Conservation (phyloP, 2,329 filamentous ascomycete species). For the Aureobasidium sp. region DNA sequence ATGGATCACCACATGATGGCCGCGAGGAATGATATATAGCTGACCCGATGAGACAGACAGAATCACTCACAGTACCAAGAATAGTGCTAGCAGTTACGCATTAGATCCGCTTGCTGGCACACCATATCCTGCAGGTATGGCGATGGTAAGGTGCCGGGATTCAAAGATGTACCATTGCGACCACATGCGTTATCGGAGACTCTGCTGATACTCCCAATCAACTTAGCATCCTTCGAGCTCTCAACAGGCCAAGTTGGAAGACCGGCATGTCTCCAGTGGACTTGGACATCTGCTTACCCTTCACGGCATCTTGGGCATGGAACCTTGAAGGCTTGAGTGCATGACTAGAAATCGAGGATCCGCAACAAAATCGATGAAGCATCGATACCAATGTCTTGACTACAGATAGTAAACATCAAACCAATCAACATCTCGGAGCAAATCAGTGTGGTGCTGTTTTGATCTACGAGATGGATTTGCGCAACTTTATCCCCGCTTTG, state of each 20-base stretch:
- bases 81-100: not conserved
- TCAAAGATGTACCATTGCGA: not conserved
- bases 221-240: not conserved
- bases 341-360: not conserved
- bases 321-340: too few relatives aligned
- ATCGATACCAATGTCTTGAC: not conserved
- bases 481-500: slow-evolving; percentile 9
- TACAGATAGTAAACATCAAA: not conserved
- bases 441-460: not conserved
- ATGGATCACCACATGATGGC: too few relatives aligned
- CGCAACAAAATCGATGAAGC: not conserved
- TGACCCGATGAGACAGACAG: not conserved
- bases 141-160: not conserved
- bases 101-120: not conserved
- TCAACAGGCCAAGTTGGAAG: not conserved
- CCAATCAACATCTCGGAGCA: not conserved
- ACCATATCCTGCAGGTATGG: not conserved
- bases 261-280: not conserved
- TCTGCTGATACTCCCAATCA: not conserved
- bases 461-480: slow-evolving; percentile 5
- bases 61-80: not conserved
- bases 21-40: not conserved
- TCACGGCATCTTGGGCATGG: too few relatives aligned
- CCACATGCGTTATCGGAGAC: not conserved
- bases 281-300: too few relatives aligned